phyloP scores from a whole-genome alignment of 2,329 filamentous ascomycete genomes.

The Chaetomium sp. region DNA sequence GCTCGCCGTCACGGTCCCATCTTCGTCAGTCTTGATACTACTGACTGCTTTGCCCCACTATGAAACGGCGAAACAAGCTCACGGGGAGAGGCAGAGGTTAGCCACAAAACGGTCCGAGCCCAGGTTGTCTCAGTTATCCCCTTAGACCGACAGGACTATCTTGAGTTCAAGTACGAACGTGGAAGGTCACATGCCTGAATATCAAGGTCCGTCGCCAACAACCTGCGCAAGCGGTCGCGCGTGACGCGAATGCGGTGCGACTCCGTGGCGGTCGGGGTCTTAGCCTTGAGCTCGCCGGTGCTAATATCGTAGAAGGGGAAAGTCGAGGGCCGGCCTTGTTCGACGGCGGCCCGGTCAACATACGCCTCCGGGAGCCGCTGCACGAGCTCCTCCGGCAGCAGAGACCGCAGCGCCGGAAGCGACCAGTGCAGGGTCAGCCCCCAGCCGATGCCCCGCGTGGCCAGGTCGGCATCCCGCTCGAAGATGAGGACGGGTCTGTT shows the following conservation, averaged over 20 bases:
- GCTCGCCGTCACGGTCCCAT: slow-evolving; percentile 33
- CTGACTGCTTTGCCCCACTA: slow-evolving; percentile 37
- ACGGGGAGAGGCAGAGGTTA: too few species aligned
- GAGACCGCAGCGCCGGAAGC: slow-evolving; percentile 42
- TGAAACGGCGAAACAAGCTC: neutral
- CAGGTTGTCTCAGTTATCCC: too few species aligned
- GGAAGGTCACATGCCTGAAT: slow-evolving; percentile 33
- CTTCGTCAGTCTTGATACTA: slow-evolving; percentile 26
- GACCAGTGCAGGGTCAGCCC: slow-evolving; percentile 60
- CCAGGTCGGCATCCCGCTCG: slow-evolving; percentile 44
- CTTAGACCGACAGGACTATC: neutral
- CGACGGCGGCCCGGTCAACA: slow-evolving; percentile 46
- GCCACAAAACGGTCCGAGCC: too few species aligned
- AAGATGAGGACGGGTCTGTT: slow-evolving; percentile 41
- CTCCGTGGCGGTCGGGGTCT: slow-evolving; percentile 39
- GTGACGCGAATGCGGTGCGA: slow-evolving; percentile 42
- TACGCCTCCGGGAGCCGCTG: slow-evolving; percentile 43
- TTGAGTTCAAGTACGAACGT: neutral
- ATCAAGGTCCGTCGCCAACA: slow-evolving; percentile 41
- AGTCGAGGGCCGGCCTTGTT: slow-evolving; percentile 38
- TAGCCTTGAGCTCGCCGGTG: slow-evolving; percentile 36
- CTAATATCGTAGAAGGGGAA: slow-evolving; percentile 53
- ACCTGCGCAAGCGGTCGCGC: slow-evolving; percentile 38
- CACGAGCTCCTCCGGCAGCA: slow-evolving; percentile 44
- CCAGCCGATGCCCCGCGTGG: slow-evolving; percentile 49